phyloP scores from a whole-genome alignment of 2,329 filamentous ascomycete genomes.

The Corniculantispora saksenae region DNA sequence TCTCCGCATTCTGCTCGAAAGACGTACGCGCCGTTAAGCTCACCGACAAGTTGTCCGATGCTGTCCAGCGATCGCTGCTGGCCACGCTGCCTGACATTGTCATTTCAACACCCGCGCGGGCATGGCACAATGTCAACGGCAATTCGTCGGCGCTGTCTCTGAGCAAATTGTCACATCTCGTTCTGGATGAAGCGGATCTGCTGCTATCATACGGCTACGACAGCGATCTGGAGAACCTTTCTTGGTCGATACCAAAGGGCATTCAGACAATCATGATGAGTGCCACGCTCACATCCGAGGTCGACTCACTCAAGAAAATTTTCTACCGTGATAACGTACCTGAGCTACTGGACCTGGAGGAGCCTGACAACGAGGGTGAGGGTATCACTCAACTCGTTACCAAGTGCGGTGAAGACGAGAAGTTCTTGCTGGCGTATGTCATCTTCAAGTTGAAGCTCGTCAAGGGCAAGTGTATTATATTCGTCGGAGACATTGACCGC shows the following conservation, averaged over 20 bases:
- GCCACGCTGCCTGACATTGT: slow-evolving; percentile 86
- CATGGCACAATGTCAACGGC: slow-evolving; percentile 73
- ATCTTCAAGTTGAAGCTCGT: slow-evolving; percentile 94
- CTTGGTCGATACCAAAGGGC: slow-evolving; percentile 76
- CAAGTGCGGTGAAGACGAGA: slow-evolving; percentile 94
- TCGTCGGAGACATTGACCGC: slow-evolving; percentile 79
- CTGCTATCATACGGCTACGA: slow-evolving; percentile 93
- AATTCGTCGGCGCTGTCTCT: slow-evolving; percentile 64
- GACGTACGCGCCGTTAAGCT: slow-evolving; percentile 82
- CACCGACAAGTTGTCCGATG: slow-evolving; percentile 85
- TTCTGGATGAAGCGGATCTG: slow-evolving; percentile 93
- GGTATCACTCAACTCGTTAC: slow-evolving; percentile 86
- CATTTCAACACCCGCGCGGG: slow-evolving; percentile 85
- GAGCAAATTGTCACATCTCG: slow-evolving; percentile 71
- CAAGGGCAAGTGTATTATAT: slow-evolving; percentile 78
- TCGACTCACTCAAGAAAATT: slow-evolving; percentile 79
- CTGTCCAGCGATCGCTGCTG: slow-evolving; percentile 83
- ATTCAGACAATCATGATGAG: slow-evolving; percentile 93
- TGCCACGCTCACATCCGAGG: slow-evolving; percentile 84
- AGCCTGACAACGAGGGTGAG: slow-evolving; percentile 74
- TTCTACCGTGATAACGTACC: slow-evolving; percentile 74
- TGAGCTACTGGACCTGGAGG: slow-evolving; percentile 77
- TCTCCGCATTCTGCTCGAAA: slow-evolving; percentile 82
- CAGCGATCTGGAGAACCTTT: slow-evolving; percentile 80
- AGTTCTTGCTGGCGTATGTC: slow-evolving; percentile 88